Conservation (phyloP, 2,329 filamentous ascomycete species). For the Colletotrichum kahawae region DNA sequence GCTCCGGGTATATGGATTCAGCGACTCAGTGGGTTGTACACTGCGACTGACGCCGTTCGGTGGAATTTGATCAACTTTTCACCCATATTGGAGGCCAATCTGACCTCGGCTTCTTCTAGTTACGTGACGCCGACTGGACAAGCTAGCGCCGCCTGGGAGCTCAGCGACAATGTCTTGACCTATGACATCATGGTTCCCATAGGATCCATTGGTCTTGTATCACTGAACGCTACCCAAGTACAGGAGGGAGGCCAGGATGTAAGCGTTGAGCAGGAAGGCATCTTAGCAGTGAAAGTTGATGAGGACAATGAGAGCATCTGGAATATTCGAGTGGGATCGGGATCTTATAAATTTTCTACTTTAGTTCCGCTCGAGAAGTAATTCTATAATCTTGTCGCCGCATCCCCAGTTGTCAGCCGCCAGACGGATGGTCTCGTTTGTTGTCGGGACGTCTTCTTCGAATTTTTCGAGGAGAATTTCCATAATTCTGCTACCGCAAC, state of each 20-base stretch:
- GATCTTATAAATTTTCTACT: neutral
- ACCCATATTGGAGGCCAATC: slow-evolving; percentile 5
- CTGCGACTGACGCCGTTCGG: neutral
- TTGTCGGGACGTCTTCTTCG: neutral
- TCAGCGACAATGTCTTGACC: neutral
- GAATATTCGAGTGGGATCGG: neutral
- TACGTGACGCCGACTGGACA: neutral
- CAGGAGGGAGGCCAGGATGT: neutral
- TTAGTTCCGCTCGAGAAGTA: neutral
- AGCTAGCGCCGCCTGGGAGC: neutral
- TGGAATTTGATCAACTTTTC: slow-evolving; percentile 7
- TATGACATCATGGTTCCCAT: neutral
- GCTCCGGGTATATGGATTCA: slow-evolving; percentile 12
- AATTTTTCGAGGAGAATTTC: neutral
- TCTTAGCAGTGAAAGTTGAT: neutral
- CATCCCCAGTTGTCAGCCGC: neutral
- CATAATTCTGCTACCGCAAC: neutral
- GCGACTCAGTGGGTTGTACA: neutral
- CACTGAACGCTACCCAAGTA: neutral
- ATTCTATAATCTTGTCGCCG: neutral
- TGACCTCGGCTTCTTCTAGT: slow-evolving; percentile 9
- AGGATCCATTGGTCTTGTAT: neutral
- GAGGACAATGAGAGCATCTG: neutral
- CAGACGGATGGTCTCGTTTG: neutral
- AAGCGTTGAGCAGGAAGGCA: neutral